Base-by-base conservation (phyloP, 805 yeast species). In the Nematodospora valgi region DNA sequence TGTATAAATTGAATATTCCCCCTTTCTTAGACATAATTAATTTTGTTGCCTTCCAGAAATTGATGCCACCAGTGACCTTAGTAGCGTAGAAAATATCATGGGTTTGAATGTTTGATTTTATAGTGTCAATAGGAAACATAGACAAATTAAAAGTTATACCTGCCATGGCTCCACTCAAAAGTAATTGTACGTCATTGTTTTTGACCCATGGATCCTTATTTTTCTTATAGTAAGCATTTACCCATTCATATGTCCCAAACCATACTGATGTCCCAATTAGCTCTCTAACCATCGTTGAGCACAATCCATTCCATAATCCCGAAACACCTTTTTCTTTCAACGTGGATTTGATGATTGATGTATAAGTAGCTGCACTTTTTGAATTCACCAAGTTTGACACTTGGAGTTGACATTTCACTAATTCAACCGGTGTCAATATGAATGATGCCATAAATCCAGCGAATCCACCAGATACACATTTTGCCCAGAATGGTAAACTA, bases 241-340 rank as follows among this genome's bases (percentile, higher is more conserved):
- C 61, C 29, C 70, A 60, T 53, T 88, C 96, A 56, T 88, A 88
- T 12, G 93, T 76, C 0, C 95, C 91, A 62, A 89, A 89, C 97
- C 97, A 89, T 2, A 91, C 80, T 4, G 95, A 86, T 2, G 96
- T 85, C 6, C 97, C 97, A 19, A 88, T 82, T 24, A 86, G 72
- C 54, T 89, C 98, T 48, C 97, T 72, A 2, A 85, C 44, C 31
- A 86, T 60, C 0, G 98, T 89, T 14, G 93, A 80, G 0, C 79
- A 64, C 46, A 88, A 88, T 2, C 98, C 98, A 43, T 76, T 76
- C 95, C 96, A 89, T 41, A 89, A 68, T 0, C 96, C 96, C 7
- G 46, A 27, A 0, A 86, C 5, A 0, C 97, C 96, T 11, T 70
- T 66, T 3, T 65, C 58, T 12, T 47, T 45, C 13, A 76, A 48